phyloP scores from a whole-genome alignment of 2,329 filamentous ascomycete species.

The Alternaria metachromatica region DNA sequence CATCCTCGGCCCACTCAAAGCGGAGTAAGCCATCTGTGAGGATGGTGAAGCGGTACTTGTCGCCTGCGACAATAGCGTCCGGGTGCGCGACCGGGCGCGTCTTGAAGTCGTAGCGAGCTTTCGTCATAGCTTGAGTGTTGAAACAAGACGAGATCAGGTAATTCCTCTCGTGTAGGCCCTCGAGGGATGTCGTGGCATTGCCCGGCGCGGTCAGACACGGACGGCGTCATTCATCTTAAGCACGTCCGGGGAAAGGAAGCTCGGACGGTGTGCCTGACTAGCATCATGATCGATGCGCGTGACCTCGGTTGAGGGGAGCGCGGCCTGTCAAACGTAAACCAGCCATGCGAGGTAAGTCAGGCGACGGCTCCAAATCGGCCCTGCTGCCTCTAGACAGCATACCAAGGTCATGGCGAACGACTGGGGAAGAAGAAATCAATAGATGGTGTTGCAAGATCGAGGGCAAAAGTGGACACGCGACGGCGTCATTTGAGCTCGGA shows the following conservation, averaged over 20 bases:
- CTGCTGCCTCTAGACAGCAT: slow-evolving; percentile 14
- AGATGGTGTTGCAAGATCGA: slow-evolving; percentile 18
- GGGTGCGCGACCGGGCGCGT: slow-evolving; percentile 54
- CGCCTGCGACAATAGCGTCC: slow-evolving; percentile 55
- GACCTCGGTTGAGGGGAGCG: slow-evolving; percentile 28
- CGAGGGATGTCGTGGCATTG: slow-evolving; percentile 22
- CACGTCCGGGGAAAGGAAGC: slow-evolving; percentile 28
- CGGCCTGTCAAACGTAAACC: slow-evolving; percentile 6
- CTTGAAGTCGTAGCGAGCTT: slow-evolving; percentile 53
- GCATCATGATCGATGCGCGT: slow-evolving; percentile 28
- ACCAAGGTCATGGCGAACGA: slow-evolving; percentile 11
- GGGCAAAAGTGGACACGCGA: slow-evolving; percentile 23
- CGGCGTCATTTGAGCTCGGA: slow-evolving; percentile 14
- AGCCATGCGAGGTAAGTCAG: slow-evolving; percentile 23
- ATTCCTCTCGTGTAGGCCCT: slow-evolving; percentile 13
- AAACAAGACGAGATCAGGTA: slow-evolving; percentile 13
- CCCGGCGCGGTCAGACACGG: slow-evolving; percentile 20
- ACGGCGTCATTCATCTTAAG: slow-evolving; percentile 30
- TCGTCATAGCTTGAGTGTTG: slow-evolving; percentile 32
- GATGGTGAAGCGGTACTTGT: slow-evolving; percentile 66
- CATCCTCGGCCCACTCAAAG: slow-evolving; percentile 68
- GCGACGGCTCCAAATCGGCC: slow-evolving; percentile 23
- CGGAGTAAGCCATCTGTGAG: slow-evolving; percentile 64
- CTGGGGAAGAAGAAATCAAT: slow-evolving; percentile 15
- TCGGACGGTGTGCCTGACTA: slow-evolving; percentile 21